phyloP scores from a whole-genome alignment of 2,329 filamentous ascomycete species.

The Trichoderma gracile region DNA sequence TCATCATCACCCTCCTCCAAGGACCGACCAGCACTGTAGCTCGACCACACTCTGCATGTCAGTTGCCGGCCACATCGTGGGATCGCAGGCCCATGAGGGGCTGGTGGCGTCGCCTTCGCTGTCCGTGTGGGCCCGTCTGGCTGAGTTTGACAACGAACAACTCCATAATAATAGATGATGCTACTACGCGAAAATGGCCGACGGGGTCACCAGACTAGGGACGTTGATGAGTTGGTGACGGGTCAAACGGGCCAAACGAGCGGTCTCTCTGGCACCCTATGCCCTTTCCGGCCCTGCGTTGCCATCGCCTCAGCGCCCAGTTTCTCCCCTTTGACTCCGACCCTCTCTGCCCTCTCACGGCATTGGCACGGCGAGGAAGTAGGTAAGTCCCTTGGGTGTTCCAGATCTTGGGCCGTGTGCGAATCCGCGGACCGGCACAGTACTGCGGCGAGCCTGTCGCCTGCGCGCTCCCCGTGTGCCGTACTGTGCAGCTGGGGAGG shows the following conservation, averaged over 20 bases:
- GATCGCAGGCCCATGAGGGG: conserved; percentile 26
- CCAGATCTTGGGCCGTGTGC: background rate
- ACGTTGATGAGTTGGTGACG: conserved; percentile 25
- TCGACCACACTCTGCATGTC: conserved; percentile 27
- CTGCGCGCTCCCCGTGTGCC: conserved; percentile 3
- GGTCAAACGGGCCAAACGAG: conserved; percentile 26
- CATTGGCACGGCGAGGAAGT: background rate
- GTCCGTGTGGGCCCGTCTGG: conserved; percentile 22
- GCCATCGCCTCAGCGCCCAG: conserved; percentile 20
- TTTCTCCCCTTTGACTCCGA: conserved; percentile 21
- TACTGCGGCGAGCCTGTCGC: background rate
- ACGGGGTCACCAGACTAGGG: conserved; percentile 27
- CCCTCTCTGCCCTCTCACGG: conserved; percentile 21
- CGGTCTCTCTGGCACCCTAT: conserved; percentile 27
- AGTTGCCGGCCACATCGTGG: conserved; percentile 28
- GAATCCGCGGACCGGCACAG: background rate
- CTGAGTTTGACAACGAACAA: conserved; percentile 27
- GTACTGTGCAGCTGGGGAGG: conserved; percentile 11
- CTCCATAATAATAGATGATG: conserved; percentile 26
- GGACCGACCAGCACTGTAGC: conserved; percentile 1
- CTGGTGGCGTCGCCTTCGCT: conserved; percentile 27
- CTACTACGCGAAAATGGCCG: conserved; percentile 26
- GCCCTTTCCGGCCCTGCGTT: conserved; percentile 14
- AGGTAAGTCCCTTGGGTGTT: background rate
- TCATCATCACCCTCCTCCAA: no score